Conservation (phyloP, 2,329 filamentous ascomycete genomes). For the Lachnellula hyalina region DNA sequence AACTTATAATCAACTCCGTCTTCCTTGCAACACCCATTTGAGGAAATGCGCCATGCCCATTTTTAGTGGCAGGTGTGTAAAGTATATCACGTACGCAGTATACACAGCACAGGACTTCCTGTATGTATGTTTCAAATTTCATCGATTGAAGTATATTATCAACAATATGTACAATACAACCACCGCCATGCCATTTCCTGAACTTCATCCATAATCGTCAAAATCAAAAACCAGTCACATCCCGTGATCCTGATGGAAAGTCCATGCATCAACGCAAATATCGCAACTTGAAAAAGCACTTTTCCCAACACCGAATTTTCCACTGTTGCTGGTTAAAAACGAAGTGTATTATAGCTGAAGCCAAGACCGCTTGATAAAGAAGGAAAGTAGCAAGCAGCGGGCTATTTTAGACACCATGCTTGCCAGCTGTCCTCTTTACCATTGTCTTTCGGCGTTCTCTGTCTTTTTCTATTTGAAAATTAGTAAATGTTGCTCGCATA, state of each 20-base stretch:
- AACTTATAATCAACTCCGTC: no score
- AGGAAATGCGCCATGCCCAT: no score
- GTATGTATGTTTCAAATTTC: no score
- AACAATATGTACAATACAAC: neutral
- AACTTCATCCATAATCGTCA: neutral
- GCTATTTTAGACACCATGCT: constrained; percentile 15
- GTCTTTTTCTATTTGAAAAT: constrained; percentile 54
- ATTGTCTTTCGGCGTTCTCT: constrained; percentile 61
- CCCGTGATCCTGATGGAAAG: constrained; percentile 6
- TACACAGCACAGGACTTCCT: no score
- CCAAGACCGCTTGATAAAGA: no score
- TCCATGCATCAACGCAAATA: constrained; percentile 8
- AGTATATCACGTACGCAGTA: no score
- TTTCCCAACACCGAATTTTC: constrained; percentile 11
- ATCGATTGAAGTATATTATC: no score
- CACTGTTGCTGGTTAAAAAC: neutral
- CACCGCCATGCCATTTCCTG: neutral
- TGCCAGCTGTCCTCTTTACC: constrained; percentile 50
- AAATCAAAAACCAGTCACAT: neutral
- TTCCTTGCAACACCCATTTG: no score
- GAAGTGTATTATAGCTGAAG: neutral
- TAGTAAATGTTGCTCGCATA: constrained; percentile 28
- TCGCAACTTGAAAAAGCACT: constrained; percentile 10
- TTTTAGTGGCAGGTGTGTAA: no score
- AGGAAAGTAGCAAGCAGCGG: neutral